Conservation (phyloP, 2,329 filamentous ascomycete genomes). For the Ophiobolus disseminans region DNA sequence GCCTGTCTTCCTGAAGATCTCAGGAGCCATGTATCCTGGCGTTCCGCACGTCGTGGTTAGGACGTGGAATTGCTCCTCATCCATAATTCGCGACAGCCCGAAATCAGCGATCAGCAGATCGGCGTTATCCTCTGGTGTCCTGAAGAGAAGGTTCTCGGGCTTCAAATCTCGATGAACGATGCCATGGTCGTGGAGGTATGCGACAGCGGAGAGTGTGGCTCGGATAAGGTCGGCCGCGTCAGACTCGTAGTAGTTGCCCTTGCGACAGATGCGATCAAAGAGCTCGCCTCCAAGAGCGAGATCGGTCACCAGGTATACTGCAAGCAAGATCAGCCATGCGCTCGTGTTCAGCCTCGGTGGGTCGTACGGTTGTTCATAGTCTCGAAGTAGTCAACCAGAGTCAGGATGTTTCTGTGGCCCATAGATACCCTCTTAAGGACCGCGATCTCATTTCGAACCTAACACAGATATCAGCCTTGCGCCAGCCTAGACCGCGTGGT, state of each 20-base stretch:
- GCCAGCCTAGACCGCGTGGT: neutral
- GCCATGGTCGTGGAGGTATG: constrained; percentile 97
- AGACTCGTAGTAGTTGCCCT: constrained; percentile 97
- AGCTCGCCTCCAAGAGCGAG: constrained; percentile 95
- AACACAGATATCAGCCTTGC: constrained; percentile 15
- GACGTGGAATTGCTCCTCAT: constrained; percentile 97
- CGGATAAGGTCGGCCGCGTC: constrained; percentile 95
- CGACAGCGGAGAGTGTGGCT: constrained; percentile 93
- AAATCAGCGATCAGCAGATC: constrained; percentile 98
- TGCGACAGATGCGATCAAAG: constrained; percentile 97
- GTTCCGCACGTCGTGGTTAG: constrained; percentile 97
- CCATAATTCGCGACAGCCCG: constrained; percentile 95
- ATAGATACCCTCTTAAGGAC: constrained; percentile 98
- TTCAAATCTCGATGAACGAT: constrained; percentile 98
- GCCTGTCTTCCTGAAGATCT: constrained; percentile 98
- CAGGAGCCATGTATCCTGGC: constrained; percentile 97
- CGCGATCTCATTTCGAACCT: constrained; percentile 98
- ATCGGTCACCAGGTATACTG: constrained; percentile 94
- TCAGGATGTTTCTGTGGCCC: constrained; percentile 98
- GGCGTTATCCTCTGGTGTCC: constrained; percentile 96
- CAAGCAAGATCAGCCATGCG: constrained; percentile 12
- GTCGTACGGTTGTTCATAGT: constrained; percentile 91
- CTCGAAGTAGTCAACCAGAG: constrained; percentile 98
- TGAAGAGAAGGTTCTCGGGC: constrained; percentile 95
- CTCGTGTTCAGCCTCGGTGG: neutral